Conservation (phyloP, 2,329 filamentous ascomycete genomes). For the Fusarium sp. region DNA sequence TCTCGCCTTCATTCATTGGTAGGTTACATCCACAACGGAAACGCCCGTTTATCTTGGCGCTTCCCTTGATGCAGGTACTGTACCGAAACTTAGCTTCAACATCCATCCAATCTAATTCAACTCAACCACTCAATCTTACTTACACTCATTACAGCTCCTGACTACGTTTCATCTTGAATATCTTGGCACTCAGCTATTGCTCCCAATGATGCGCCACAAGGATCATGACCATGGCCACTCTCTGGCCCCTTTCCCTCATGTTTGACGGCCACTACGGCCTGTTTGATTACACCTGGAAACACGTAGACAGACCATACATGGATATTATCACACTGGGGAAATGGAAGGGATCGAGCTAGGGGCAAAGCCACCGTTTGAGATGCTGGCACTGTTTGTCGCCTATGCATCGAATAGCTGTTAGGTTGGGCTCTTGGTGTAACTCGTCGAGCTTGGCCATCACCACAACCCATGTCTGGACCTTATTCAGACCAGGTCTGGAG, state of each 20-base stretch:
- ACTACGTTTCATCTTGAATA: conserved; percentile 31
- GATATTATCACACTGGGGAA: conserved; percentile 4
- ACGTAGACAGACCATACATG: background rate
- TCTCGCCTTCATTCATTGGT: background rate
- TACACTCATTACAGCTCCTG: conserved; percentile 1
- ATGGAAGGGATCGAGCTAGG: conserved; percentile 25
- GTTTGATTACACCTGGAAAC: conserved; percentile 22
- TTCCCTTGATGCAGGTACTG: conserved; percentile 29
- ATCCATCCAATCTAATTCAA: background rate
- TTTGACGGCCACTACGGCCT: conserved; percentile 15
- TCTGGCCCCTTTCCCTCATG: conserved; percentile 3
- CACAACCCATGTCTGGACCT: conserved; percentile 5
- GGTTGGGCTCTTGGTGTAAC: conserved; percentile 28
- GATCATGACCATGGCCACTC: conserved; percentile 5
- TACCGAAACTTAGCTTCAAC: conserved; percentile 17
- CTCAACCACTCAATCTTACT: conserved; percentile 14
- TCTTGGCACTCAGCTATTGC: conserved; percentile 28
- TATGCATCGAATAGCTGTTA: conserved; percentile 6
- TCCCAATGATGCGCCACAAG: conserved; percentile 29
- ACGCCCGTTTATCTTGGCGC: conserved; percentile 21
- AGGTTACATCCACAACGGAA: conserved; percentile 18
- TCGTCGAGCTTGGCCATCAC: conserved; percentile 2
- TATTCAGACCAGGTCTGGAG: background rate
- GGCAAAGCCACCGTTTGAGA: conserved; percentile 40
- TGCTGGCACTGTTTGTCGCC: conserved; percentile 22